Conservation (phyloP, 768 basidiomycete genomes). For the Holtermanniella nyarrowii region DNA sequence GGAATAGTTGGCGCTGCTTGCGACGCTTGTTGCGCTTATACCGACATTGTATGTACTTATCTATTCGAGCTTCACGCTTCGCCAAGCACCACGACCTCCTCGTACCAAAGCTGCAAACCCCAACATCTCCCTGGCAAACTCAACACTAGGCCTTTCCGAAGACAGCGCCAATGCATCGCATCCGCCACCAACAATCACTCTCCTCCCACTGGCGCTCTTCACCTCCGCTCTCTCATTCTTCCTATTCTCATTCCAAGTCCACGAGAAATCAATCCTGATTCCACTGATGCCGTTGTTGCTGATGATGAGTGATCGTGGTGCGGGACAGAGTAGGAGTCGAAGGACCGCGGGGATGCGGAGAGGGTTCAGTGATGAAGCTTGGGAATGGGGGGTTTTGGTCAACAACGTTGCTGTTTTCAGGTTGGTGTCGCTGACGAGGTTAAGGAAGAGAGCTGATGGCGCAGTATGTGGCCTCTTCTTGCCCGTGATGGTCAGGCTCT, state of each 20-base stretch:
- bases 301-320: constrained; percentile 45
- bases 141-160: neutral
- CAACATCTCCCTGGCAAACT: constrained; percentile 1
- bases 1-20: constrained; percentile 49
- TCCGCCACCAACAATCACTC: constrained; percentile 51
- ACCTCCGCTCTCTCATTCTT: constrained; percentile 84
- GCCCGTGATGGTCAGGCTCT: constrained; percentile 64
- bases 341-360: constrained; percentile 7
- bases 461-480: constrained; percentile 88
- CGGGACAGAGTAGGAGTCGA: constrained; percentile 28
- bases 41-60: constrained; percentile 37
- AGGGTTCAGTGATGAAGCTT: constrained; percentile 47
- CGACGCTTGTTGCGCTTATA: constrained; percentile 63
- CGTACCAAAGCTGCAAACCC: neutral
- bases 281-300: constrained; percentile 77
- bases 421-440: constrained; percentile 44
- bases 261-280: constrained; percentile 83
- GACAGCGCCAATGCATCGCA: constrained; percentile 2
- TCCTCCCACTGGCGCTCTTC: constrained; percentile 71
- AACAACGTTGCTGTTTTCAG: constrained; percentile 84
- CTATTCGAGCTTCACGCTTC: constrained; percentile 15
- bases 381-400: constrained; percentile 60
- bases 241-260: constrained; percentile 91
- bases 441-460: neutral
- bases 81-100: neutral